Evolutionary conservation across 169 alveolate species (phyloP).

Genomic region (Amoebophrya sp.): DNA sequence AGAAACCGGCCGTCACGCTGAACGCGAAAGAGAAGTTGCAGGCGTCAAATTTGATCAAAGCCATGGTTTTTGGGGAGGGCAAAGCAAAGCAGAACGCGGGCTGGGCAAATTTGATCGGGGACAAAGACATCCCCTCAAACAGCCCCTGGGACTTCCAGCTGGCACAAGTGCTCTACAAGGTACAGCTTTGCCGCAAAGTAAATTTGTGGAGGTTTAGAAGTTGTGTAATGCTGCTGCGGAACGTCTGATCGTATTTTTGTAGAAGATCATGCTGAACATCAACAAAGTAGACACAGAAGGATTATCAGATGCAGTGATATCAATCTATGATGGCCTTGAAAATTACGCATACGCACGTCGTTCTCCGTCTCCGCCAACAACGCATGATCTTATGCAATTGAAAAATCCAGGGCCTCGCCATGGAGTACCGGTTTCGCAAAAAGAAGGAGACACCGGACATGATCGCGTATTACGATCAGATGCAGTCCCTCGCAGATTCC

Average conservation of each 20-base stretch:
- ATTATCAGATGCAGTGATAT: no score
- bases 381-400: no score
- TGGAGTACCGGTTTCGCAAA: not conserved
- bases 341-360: no score
- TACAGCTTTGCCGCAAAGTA: no score
- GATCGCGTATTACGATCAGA: not conserved
- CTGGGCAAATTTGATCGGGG: constrained; percentile 39
- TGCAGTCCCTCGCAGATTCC: constrained; percentile 9
- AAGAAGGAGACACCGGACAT: not conserved
- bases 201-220: not conserved
- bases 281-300: no score
- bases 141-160: constrained; percentile 46
- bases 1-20: constrained; percentile 43
- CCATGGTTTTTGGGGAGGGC: constrained; percentile 42
- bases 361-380: no score
- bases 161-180: constrained; percentile 33
- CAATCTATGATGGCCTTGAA: no score
- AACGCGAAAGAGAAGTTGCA: constrained; percentile 44
- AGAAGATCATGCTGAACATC: no score
- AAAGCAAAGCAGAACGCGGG: constrained; percentile 37
- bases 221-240: no score
- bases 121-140: constrained; percentile 39
- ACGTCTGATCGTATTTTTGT: no score
- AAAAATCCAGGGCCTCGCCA: not conserved
- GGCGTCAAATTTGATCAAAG: constrained; percentile 37